These are phyloP conservation scores for Blastobotrys persicus DNA, from an alignment of 1,139 yeast species.

Conservation along the genomic window DNA sequence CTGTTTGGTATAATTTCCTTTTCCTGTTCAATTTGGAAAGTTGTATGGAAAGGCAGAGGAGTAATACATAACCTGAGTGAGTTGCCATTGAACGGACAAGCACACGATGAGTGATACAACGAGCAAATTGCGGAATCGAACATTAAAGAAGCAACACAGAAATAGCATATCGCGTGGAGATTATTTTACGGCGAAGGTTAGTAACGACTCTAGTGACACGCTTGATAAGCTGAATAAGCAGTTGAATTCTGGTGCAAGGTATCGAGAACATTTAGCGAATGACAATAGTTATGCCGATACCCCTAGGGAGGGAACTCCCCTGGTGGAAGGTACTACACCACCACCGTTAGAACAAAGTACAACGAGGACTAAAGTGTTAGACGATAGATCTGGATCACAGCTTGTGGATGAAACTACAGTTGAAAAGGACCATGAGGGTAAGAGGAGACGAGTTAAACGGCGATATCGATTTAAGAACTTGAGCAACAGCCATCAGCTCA, in stretches of 20 bases:
- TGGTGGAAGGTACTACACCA: not conserved
- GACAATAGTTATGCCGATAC: slow-evolving; percentile 27
- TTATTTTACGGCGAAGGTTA: not conserved
- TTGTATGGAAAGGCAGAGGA: not conserved
- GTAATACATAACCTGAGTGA: not conserved
- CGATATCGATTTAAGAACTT: slow-evolving; percentile 23
- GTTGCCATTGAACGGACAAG: not conserved
- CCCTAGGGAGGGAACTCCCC: slow-evolving; percentile 10
- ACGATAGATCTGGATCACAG: not conserved
- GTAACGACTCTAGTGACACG: slow-evolving; percentile 8
- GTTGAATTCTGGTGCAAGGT: slow-evolving; percentile 4
- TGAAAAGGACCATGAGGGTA: not conserved
- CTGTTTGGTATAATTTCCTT: no score
- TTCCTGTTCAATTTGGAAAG: no score
- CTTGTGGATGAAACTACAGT: slow-evolving; percentile 2
- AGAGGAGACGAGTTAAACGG: slow-evolving; percentile 7
- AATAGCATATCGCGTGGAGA: not conserved
- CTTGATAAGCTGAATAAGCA: slow-evolving; percentile 12
- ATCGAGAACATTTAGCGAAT: slow-evolving; percentile 21
- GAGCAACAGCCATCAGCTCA: slow-evolving; percentile 21
- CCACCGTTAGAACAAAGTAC: not conserved
- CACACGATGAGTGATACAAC: not conserved
- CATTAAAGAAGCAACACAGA: not conserved
- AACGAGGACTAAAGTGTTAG: not conserved
- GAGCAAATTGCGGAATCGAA: not conserved